Base-by-base conservation (phyloP, 2,329 filamentous ascomycete species). In the Nigrospora oryzae region DNA sequence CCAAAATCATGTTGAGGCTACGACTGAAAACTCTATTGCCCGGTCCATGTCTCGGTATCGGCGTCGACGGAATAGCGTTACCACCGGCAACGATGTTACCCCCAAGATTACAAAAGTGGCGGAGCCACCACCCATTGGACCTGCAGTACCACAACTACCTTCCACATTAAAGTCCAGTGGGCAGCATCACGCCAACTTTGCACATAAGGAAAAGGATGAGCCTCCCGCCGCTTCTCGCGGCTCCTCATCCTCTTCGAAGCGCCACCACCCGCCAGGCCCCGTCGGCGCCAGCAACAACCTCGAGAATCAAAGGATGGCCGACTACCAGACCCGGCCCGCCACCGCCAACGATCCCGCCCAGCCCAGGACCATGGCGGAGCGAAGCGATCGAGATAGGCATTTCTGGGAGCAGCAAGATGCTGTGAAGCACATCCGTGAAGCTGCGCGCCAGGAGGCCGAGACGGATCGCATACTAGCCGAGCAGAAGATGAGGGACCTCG, bases 401-500 rank as follows among this genome's bases (percentile, higher is more conserved):
- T 35, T 49, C 40, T 50, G 44, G 14, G 53, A 52, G 14, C 47
- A 55, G 33, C 53, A 55, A 30, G 57, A 58, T 40, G 51, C 53
- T 36, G 56, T 61, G 35, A 59, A 53, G 40, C 61, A 61, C 55
- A 63, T 61, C 14, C 59, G 64, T 50, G 66, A 68, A 49, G 56
- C 58, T 38, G 67, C 68, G 45, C 70, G 65, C 45, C 62, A 68
- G 43, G 67, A 74, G 47, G 66, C 63, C 34, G 72, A 76, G 51
- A 70, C 66, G 32, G 65, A 74, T 51, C 68, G 70, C 47, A 67
- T 71, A 38, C 59, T 73, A 38, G 67, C 68, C 19, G 70, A 75
- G 50, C 70, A 74, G 55, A 72, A 70, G 58, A 70, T 66, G 53
- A 67, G 68, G 43, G 69, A 75, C 50, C 62, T 72, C 17, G 65